Evolutionary conservation across 345 rosid species (phyloP).

Genomic region (Dipteronia dyeriana): DNA sequence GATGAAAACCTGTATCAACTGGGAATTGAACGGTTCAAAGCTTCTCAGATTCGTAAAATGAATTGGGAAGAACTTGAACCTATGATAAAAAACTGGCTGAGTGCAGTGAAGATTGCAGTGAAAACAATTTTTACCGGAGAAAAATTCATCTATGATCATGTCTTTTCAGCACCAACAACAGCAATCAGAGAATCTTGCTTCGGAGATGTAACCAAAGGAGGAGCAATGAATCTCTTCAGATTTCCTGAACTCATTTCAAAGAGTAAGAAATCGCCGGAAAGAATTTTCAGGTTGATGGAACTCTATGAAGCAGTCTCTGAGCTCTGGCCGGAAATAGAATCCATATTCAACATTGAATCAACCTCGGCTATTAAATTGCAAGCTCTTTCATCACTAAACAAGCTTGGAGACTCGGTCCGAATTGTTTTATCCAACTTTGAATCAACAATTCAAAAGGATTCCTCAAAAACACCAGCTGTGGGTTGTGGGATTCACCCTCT

Average conservation of each 20-base stretch:
- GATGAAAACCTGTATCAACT: conserved; percentile 65
- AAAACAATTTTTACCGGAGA: conserved; percentile 63
- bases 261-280: conserved; percentile 54
- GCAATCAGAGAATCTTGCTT: conserved; percentile 68
- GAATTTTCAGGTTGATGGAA: conserved; percentile 60
- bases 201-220: conserved; percentile 60
- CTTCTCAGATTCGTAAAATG: conserved; percentile 52
- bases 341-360: conserved; percentile 62
- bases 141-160: conserved; percentile 64
- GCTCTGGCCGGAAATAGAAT: conserved; percentile 69
- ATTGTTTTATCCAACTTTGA: conserved; percentile 51
- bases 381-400: conserved; percentile 53
- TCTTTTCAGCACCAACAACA: conserved; percentile 49
- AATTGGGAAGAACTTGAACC: conserved; percentile 55
- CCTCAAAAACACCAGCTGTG: conserved; percentile 38
- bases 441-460: conserved; percentile 54
- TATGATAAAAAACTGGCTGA: conserved; percentile 67
- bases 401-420: conserved; percentile 51
- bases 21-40: conserved; percentile 50
- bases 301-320: conserved; percentile 59
- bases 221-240: conserved; percentile 60
- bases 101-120: conserved; percentile 58
- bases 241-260: conserved; percentile 69
- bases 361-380: conserved; percentile 49
- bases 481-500: conserved; percentile 84